A percentile compares a stretch with the other conserved stretches of the same genome.
Evolutionary conservation across 2,329 filamentous ascomycete genomes (phyloP).

Genomic region (Ceratocystis smalleyi): DNA sequence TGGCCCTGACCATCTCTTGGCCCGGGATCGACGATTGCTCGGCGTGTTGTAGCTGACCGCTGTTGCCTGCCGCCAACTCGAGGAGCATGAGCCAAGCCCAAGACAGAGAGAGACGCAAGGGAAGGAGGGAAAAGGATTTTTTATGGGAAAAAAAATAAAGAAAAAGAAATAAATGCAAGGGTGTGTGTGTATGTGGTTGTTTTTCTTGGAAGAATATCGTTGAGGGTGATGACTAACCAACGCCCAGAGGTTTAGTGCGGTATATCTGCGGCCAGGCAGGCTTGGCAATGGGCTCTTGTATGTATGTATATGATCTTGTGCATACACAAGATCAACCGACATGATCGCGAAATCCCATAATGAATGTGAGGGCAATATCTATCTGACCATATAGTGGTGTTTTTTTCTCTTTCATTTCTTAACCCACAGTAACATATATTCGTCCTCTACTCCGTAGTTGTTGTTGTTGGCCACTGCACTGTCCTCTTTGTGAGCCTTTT

Average conservation of each 20-base stretch:
- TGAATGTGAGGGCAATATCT: neutral
- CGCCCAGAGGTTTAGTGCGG: neutral
- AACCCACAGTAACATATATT: neutral
- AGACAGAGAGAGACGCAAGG: neutral
- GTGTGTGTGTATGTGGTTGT: neutral
- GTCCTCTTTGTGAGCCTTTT: neutral
- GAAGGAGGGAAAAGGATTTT: neutral
- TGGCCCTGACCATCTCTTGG: neutral
- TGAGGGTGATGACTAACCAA: neutral
- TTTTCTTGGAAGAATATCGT: neutral
- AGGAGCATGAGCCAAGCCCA: neutral
- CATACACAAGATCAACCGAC: neutral
- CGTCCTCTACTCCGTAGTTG: neutral
- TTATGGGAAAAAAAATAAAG: neutral
- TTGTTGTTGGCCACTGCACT: slow-evolving; percentile 4
- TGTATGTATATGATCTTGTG: neutral
- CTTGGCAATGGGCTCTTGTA: neutral
- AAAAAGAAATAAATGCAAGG: neutral
- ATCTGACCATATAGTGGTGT: neutral
- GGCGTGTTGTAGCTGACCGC: neutral
- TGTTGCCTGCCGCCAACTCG: neutral
- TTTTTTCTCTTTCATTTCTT: neutral
- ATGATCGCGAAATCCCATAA: neutral
- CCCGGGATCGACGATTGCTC: neutral
- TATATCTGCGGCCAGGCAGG: neutral